Conservation (phyloP, 192 early-diverging fungal species). For the Entophlyctis luteolus region DNA sequence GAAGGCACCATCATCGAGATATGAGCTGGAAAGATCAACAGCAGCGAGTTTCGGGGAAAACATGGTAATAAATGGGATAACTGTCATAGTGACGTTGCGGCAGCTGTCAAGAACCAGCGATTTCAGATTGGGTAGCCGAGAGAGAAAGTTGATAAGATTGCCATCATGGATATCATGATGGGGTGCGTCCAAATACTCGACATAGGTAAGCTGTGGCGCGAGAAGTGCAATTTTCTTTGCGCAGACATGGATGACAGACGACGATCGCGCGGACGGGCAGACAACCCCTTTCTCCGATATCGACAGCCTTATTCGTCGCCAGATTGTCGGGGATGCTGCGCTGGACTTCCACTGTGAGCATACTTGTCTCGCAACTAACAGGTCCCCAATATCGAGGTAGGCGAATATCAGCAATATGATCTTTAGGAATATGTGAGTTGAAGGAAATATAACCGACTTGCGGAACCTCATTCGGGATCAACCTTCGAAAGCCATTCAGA, state of each 20-base stretch:
- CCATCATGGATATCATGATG: background rate
- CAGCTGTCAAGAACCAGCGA: background rate
- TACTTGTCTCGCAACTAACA: background rate
- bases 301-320: background rate
- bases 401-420: background rate
- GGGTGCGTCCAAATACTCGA: conserved; percentile 1
- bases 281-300: conserved; percentile 1
- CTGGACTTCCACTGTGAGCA: background rate
- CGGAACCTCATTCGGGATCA: too few relatives aligned
- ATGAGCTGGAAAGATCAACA: background rate
- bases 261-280: background rate
- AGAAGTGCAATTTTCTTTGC: background rate
- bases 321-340: background rate
- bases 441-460: background rate
- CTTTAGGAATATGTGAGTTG: background rate
- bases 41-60: background rate
- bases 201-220: background rate
- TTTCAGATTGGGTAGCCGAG: background rate
- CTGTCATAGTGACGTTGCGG: background rate
- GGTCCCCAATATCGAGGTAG: background rate
- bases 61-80: conserved; percentile 14
- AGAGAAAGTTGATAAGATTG: background rate
- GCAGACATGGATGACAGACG: background rate
- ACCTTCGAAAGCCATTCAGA: too few relatives aligned
- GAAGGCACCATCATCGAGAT: conserved; percentile 12